These are phyloP conservation scores for Spathaspora hagerdaliae DNA, from an alignment of 805 yeast genomes.

Conservation along the genomic window DNA sequence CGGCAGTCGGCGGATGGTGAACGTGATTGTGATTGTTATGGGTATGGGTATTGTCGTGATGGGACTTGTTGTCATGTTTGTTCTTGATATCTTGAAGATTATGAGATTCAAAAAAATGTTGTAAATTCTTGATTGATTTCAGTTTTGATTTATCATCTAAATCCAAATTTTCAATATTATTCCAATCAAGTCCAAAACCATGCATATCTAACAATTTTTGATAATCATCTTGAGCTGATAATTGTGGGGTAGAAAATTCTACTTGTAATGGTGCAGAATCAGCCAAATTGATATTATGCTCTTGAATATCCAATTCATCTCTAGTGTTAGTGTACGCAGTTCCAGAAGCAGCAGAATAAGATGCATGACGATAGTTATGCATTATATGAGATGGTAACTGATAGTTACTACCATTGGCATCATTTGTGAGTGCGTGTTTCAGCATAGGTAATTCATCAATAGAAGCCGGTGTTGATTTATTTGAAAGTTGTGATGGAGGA, in stretches of 20 bases:
- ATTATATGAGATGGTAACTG: background rate
- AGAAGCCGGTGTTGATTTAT: background rate
- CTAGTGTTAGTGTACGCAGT: conserved; percentile 53
- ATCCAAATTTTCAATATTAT: conserved; percentile 24
- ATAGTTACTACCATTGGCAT: background rate
- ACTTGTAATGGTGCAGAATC: conserved; percentile 62
- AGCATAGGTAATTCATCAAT: background rate
- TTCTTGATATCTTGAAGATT: conserved; percentile 1
- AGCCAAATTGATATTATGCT: conserved; percentile 13
- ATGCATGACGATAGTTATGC: conserved; percentile 41
- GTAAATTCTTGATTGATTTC: conserved; percentile 10
- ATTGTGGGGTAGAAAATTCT: conserved; percentile 79
- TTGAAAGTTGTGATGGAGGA: background rate
- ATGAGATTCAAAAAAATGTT: conserved; percentile 15
- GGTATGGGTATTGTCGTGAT: no score
- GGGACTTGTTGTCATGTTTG: background rate
- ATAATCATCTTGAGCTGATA: conserved; percentile 8
- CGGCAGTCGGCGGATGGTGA: background rate
- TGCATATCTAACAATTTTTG: conserved; percentile 6
- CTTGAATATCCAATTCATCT: conserved; percentile 37
- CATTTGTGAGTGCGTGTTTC: no score
- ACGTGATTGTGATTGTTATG: background rate
- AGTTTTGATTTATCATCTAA: conserved; percentile 14
- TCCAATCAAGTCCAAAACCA: conserved; percentile 25
- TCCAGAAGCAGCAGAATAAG: conserved; percentile 64